Evolutionary conservation across 208 protist species (phyloP).

Genomic region (Acanthamoeba castellanii): DNA sequence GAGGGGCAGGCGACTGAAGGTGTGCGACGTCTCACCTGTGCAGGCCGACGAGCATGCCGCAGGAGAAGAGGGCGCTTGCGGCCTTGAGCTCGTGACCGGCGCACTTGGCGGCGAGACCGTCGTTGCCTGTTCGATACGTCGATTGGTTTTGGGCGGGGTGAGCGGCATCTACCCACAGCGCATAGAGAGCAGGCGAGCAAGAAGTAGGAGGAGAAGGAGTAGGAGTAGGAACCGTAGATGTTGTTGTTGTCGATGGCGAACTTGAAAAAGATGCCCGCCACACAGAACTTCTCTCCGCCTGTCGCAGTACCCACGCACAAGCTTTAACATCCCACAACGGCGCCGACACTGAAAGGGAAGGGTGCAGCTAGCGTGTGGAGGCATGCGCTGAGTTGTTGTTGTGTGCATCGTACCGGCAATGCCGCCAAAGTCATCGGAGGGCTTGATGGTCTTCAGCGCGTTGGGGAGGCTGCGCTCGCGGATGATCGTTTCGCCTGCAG

Average conservation of each 20-base stretch:
- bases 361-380: no score
- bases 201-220: neutral
- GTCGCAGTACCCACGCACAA: neutral
- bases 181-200: neutral
- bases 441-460: conserved; percentile 39
- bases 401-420: neutral
- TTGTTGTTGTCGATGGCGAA: conserved; percentile 70
- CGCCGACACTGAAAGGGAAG: neutral
- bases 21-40: conserved; percentile 18
- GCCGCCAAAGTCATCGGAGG: conserved; percentile 55
- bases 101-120: conserved; percentile 47
- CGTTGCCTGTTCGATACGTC: neutral
- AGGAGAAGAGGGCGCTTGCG: conserved; percentile 47
- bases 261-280: conserved; percentile 75
- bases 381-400: no score
- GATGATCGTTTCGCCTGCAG: conserved; percentile 39
- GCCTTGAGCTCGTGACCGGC: conserved; percentile 71
- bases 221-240: conserved; percentile 42
- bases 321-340: neutral
- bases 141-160: neutral
- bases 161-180: neutral
- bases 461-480: conserved; percentile 35
- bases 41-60: conserved; percentile 49
- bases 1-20: neutral
- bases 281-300: conserved; percentile 69